These are phyloP conservation scores for Starmerella riodocensis DNA, from an alignment of 805 yeast genomes.

Conservation along the genomic window DNA sequence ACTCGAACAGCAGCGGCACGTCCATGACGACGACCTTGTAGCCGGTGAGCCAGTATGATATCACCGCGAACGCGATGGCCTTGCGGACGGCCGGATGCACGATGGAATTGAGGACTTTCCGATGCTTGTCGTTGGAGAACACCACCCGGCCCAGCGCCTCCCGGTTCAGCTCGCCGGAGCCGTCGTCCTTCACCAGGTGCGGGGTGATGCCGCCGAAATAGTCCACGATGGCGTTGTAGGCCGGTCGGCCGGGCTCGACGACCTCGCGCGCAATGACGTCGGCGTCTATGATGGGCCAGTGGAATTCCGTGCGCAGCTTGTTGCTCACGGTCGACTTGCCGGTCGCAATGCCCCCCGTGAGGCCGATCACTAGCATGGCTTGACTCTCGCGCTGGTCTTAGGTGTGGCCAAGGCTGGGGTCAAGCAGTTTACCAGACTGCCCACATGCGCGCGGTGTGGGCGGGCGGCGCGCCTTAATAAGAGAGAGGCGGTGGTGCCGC, in stretches of 20 bases:
- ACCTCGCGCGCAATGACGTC: slow-evolving; percentile 78
- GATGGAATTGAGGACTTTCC: slow-evolving; percentile 51
- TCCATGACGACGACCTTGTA: slow-evolving; percentile 59
- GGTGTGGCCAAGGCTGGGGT: no score
- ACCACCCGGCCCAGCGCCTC: slow-evolving; percentile 65
- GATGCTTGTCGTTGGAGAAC: slow-evolving; percentile 50
- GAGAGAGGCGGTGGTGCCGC: no score
- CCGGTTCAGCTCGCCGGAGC: slow-evolving; percentile 41
- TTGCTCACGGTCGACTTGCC: slow-evolving; percentile 87
- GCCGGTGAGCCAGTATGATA: slow-evolving; percentile 45
- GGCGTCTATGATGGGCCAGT: slow-evolving; percentile 66
- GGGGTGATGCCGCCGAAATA: slow-evolving; percentile 47
- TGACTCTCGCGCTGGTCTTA: no score
- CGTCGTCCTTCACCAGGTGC: slow-evolving; percentile 34
- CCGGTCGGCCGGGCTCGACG: slow-evolving; percentile 65
- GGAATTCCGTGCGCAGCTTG: slow-evolving; percentile 38
- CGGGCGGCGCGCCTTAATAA: no score
- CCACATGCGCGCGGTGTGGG: no score
- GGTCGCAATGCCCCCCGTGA: slow-evolving; percentile 97
- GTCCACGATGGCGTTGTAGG: slow-evolving; percentile 50
- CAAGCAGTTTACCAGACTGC: no score
- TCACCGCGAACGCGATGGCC: slow-evolving; percentile 46
- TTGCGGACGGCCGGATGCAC: slow-evolving; percentile 79
- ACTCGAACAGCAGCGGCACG: slow-evolving; percentile 81
- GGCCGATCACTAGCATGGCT: slow-evolving; percentile 73